Percentiles rank a stretch among this genome's conserved stretches.
Evolutionary conservation across 345 rosid species (phyloP).

Genomic region (Euclidium syriacum): DNA sequence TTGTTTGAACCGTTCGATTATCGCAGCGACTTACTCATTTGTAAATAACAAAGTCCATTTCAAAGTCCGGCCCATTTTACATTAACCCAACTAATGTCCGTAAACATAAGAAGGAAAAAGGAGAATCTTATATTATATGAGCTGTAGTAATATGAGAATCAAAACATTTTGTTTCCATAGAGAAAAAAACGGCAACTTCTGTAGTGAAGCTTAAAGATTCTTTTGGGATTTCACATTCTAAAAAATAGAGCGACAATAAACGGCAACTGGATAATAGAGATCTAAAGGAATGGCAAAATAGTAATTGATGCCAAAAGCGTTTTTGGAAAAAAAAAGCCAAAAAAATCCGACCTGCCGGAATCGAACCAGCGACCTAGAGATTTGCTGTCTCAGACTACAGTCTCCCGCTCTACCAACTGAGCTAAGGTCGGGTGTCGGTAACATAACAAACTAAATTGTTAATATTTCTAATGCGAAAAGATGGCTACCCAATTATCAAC

Average conservation of each 20-base stretch:
- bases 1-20: neutral
- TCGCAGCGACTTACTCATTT: slow-evolving; percentile 1
- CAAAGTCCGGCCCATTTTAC: neutral
- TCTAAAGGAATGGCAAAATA: neutral
- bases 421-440: slow-evolving; percentile 99
- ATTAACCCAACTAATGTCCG: neutral
- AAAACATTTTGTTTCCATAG: neutral
- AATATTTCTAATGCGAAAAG: no score
- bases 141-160: no score
- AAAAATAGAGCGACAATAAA: neutral
- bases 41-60: neutral
- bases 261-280: neutral
- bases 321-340: neutral
- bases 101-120: neutral
- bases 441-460: no score
- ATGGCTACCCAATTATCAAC: neutral
- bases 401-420: slow-evolving; percentile 99
- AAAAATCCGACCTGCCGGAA: slow-evolving; percentile 27
- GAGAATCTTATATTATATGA: no score
- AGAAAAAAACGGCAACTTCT: neutral
- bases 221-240: neutral
- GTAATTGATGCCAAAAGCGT: neutral
- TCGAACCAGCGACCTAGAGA: slow-evolving; percentile 38
- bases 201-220: neutral
- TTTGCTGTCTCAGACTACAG: slow-evolving; percentile 60